phyloP scores from a whole-genome alignment of 345 rosid genomes.

The Linum lewisii region DNA sequence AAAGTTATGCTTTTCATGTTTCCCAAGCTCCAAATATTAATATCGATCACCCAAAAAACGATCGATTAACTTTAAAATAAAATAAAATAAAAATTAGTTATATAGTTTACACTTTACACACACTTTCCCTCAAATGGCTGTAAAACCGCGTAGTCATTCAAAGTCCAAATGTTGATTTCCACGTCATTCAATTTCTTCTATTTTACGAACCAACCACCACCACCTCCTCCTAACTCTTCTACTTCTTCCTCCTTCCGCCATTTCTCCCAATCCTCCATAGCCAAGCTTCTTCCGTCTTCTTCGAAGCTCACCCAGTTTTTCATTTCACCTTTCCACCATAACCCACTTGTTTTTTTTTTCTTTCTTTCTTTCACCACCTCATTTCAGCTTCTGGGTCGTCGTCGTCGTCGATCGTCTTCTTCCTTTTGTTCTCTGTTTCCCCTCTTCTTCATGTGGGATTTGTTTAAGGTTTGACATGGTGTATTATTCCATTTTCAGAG shows the following conservation, averaged over 20 bases:
- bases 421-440: background rate
- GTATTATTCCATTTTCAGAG: slow-evolving; percentile 13
- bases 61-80: too few species aligned
- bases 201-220: background rate
- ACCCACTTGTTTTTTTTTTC: background rate
- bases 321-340: background rate
- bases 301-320: background rate
- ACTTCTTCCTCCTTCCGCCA: background rate
- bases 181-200: too few species aligned
- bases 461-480: slow-evolving; percentile 32
- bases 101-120: background rate
- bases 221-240: background rate
- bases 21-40: too few species aligned
- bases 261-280: background rate
- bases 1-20: too few species aligned
- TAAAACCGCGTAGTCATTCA: background rate
- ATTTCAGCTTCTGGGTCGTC: background rate
- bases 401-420: background rate
- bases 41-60: too few species aligned
- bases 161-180: background rate
- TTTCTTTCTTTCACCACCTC: background rate
- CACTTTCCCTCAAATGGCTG: background rate
- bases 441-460: slow-evolving; percentile 12
- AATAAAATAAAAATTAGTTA: too few species aligned
- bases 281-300: background rate